Percentiles rank a stretch among this genome's conserved stretches.
These are phyloP conservation scores for Pichia cactophila DNA, from an alignment of 1,139 yeast genomes.

Conservation along the genomic window DNA sequence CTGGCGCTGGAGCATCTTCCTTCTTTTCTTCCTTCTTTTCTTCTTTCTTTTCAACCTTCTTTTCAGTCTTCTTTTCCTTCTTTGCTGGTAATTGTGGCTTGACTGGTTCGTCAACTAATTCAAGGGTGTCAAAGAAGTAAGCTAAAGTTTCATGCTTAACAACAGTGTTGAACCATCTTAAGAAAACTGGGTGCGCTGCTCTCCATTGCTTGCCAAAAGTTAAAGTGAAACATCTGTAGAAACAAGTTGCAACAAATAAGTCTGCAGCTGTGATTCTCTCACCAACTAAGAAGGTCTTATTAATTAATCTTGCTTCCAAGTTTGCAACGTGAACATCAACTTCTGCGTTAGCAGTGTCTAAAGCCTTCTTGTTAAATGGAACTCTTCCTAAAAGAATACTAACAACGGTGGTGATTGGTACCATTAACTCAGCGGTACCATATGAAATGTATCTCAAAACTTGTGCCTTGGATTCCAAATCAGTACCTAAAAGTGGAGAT, in stretches of 20 bases:
- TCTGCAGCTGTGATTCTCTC: conserved; percentile 88
- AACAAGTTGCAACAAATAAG: conserved; percentile 52
- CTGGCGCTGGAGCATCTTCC: conserved; percentile 39
- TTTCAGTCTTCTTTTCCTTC: conserved; percentile 29
- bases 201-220: conserved; percentile 77
- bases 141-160: conserved; percentile 47
- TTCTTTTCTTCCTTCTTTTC: conserved; percentile 29
- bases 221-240: conserved; percentile 57
- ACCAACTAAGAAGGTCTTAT: conserved; percentile 84
- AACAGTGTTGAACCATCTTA: conserved; percentile 85
- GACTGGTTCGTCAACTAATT: conserved; percentile 58
- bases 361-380: conserved; percentile 76
- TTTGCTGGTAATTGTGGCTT: conserved; percentile 78
- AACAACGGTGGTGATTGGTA: conserved; percentile 33
- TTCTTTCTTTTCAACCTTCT: conserved; percentile 30
- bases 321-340: conserved; percentile 32
- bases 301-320: conserved; percentile 58
- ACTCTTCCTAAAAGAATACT: conserved; percentile 41
- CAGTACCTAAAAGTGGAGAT: conserved; percentile 35
- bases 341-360: conserved; percentile 41
- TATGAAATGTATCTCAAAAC: conserved; percentile 80
- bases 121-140: conserved; percentile 38
- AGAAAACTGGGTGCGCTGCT: conserved; percentile 59
- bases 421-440: conserved; percentile 62
- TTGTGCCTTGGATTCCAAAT: conserved; percentile 59